These are phyloP conservation scores for Populus hybrid DNA, from an alignment of 441 rosid genomes.

Conservation along the genomic window DNA sequence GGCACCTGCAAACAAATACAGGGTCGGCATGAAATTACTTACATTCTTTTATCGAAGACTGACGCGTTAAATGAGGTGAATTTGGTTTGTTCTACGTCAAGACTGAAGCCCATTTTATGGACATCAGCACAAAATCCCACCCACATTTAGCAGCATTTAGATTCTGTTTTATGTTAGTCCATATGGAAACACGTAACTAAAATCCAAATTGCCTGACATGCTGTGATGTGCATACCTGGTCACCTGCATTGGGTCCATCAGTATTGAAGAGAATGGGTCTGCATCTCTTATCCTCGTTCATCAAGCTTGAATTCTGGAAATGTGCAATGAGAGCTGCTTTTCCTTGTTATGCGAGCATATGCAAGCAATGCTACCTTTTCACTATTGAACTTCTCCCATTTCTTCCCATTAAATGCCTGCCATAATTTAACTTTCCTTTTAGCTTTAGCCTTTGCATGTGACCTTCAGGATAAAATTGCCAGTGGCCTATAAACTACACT, in stretches of 20 bases:
- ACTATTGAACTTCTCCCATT: slow-evolving; percentile 82
- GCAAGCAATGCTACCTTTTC: slow-evolving; percentile 73
- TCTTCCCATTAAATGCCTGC: slow-evolving; percentile 70
- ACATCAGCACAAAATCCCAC: not conserved
- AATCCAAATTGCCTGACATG: not conserved
- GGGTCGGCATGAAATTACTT: slow-evolving; percentile 4
- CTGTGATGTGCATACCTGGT: slow-evolving; percentile 43
- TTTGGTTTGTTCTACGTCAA: not conserved
- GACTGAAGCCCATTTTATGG: not conserved
- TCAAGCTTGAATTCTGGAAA: slow-evolving; percentile 81
- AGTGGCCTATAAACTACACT: not conserved
- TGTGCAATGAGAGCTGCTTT: slow-evolving; percentile 65
- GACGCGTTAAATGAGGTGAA: not conserved
- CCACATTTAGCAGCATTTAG: not conserved
- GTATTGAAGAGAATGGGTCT: slow-evolving; percentile 73
- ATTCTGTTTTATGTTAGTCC: not conserved
- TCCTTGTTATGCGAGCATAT: slow-evolving; percentile 78
- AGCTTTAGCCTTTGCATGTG: slow-evolving; percentile 7
- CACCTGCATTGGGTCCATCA: slow-evolving; percentile 72
- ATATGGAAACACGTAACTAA: not conserved
- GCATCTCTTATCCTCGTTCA: slow-evolving; percentile 79
- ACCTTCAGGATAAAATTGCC: not conserved
- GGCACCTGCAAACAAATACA: slow-evolving; percentile 44
- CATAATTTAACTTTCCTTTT: slow-evolving; percentile 13
- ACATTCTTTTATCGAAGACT: not conserved